These are phyloP conservation scores for Phytophthora cactorum DNA, from an alignment of 352 stramenopile genomes.

Conservation along the genomic window DNA sequence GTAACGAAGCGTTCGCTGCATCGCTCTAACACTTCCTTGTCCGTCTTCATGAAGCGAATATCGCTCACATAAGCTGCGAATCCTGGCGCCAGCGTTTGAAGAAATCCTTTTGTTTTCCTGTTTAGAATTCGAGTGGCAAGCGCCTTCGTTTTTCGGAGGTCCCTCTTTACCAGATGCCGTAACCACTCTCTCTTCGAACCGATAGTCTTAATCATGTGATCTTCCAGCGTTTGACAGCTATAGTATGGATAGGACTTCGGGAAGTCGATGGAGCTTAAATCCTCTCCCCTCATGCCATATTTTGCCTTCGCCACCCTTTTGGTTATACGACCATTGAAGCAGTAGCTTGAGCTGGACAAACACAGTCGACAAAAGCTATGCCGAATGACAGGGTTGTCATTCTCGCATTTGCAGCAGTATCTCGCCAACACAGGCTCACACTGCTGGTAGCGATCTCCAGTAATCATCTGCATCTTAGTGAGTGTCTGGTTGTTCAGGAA, in stretches of 20 bases:
- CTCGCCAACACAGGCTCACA: conserved; percentile 24
- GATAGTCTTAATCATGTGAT: conserved; percentile 20
- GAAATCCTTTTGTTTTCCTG: conserved; percentile 9
- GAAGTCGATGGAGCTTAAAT: conserved; percentile 10
- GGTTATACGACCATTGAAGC: background rate
- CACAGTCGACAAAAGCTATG: background rate
- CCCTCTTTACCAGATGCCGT: conserved; percentile 10
- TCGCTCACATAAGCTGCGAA: conserved; percentile 12
- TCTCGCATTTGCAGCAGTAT: conserved; percentile 35
- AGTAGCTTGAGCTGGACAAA: background rate
- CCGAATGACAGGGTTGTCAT: conserved; percentile 27
- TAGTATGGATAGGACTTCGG: conserved; percentile 8
- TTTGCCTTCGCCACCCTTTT: background rate
- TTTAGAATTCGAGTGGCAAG: conserved; percentile 12
- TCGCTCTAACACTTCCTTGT: too few relatives aligned
- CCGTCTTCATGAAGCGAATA: too few relatives aligned
- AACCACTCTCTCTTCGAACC: conserved; percentile 32
- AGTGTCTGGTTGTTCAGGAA: conserved; percentile 40
- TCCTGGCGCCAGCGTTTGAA: conserved; percentile 3
- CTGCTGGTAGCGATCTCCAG: conserved; percentile 18
- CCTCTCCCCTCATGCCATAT: background rate
- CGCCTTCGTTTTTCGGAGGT: conserved; percentile 11
- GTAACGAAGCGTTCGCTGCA: too few relatives aligned
- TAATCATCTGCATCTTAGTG: conserved; percentile 38
- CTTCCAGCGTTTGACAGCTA: conserved; percentile 21